Evolutionary conservation across 768 basidiomycete species (phyloP).

Genomic region (Termitomyces sp.): DNA sequence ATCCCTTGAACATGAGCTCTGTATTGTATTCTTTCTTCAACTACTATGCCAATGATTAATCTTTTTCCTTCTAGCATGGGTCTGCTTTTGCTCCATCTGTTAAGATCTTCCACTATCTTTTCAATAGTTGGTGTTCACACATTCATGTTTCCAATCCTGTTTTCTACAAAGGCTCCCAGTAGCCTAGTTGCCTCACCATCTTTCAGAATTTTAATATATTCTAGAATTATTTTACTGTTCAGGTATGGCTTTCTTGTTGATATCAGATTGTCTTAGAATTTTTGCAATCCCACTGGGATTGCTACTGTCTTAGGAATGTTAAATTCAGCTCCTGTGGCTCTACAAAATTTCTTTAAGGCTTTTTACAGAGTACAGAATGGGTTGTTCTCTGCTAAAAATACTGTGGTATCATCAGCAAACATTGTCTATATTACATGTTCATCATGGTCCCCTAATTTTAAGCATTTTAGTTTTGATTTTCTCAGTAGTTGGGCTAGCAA

Average conservation of each 20-base stretch:
- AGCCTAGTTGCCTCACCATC: slow-evolving; percentile 23
- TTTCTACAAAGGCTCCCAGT: slow-evolving; percentile 27
- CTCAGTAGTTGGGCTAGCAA: slow-evolving; percentile 26
- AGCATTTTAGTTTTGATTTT: slow-evolving; percentile 23
- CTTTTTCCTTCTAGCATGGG: slow-evolving; percentile 22
- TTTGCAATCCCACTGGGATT: slow-evolving; percentile 26
- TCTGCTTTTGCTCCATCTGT: slow-evolving; percentile 11
- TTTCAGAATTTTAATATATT: slow-evolving; percentile 17
- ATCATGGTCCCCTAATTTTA: no score
- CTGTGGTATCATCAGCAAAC: slow-evolving; percentile 30
- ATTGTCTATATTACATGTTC: no score
- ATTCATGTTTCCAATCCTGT: background rate
- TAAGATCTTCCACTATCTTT: slow-evolving; percentile 4
- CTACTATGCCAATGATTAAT: background rate
- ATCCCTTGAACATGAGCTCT: background rate
- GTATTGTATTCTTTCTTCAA: background rate
- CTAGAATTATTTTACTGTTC: background rate
- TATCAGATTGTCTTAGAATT: slow-evolving; percentile 7
- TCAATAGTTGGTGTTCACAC: slow-evolving; percentile 18
- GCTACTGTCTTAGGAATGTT: slow-evolving; percentile 35
- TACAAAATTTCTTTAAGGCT: slow-evolving; percentile 33
- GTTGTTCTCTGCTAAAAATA: slow-evolving; percentile 25
- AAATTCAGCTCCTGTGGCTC: slow-evolving; percentile 32
- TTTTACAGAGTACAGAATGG: slow-evolving; percentile 14
- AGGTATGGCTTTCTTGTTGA: no score